Base-by-base conservation (phyloP, 1,284 basidiomycete species). In the Cutaneotrichosporon sp. region DNA sequence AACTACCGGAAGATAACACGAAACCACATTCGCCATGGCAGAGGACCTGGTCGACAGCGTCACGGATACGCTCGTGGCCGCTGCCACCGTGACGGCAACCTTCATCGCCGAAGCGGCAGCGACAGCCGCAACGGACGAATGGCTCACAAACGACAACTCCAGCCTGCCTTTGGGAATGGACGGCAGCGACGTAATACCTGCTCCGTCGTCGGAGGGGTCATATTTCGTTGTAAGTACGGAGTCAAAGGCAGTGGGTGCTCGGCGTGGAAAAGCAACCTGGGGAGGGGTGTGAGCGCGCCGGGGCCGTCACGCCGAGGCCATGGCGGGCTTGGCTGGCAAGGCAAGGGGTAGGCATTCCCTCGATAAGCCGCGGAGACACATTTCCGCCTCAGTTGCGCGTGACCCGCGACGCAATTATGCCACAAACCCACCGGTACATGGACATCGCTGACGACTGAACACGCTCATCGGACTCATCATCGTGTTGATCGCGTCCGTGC, bases 401-500 rank as follows among this genome's bases (percentile, higher is more conserved):
- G 34, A 36, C 34, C 34, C 11, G 34, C 34, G 34, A 36, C 34
- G 34, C 11, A 13, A 13, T 36, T 13, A 36, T 9, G 34, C 16
- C 11, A 47, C 46, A 9, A 47, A 22, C 46, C 4, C 11, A 18
- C 46, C 26, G 1, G 34, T 36, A 36, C 32, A 47, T 16, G 13
- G 38, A n/a, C 42, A 18, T 11, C 7, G 22, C 62, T 60, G 49
- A 67, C 60, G n/a, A 38, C 65, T 77, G 76, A 80, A 81, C 63
- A 78, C 80, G 16, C 66, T 82, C n/a, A 66, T 82, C n/a, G 81
- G 81, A 26, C 71, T 81, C 0, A 22, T 80, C 32, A 78, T 82
- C 49, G 76, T 82, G 55, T 71, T 81, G 11, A 64, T 69, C 4
- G 70, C 79, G 16, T 78, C 76, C 2, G 60, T 77, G 9, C 65